Base-by-base conservation (phyloP, 129 eudicot genomes). In the Artemisia annua region DNA sequence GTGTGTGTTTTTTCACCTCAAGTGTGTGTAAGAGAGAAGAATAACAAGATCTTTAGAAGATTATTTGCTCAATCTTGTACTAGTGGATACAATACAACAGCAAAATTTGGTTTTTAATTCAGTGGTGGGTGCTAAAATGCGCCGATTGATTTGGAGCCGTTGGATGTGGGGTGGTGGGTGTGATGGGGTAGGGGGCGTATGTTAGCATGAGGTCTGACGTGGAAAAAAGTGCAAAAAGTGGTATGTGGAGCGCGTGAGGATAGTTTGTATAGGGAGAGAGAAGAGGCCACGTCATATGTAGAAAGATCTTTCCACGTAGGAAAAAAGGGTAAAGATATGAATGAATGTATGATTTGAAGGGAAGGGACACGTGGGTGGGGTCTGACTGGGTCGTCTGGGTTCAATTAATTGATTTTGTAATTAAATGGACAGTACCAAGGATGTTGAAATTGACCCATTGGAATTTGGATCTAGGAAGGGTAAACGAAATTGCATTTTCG, bases 151-250 rank as follows among this genome's bases (percentile, higher is more conserved):
- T 48, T 0, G 56, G 11, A 13, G 16, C 43, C 80, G 80, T 75
- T 69, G 74, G 67, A 67, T 65, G 9, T n/a, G 35, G n/a, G 11
- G 17, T 54, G 30, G 5, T 26, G 16, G 63, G 17, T 28, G 48
- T 30, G 0, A 4, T 30, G 3, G 48, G 60, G n/a, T 50, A 39
- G 3, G 57, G 22, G 63, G 60, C 54, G 80, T 13, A 66, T 1
- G 28, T 76, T 59, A 76, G 70, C 59, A 1, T 4, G 2, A 15
- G 2, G 12, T 16, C 52, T 58, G 80, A 76, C 80, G 75, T 76
- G 80, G 80, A 67, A 7, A 74, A 76, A 76, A 69, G 80, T 49
- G 75, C 63, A 35, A 67, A 66, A 67, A 75, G 67, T 56, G 68
- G 46, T 66, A 24, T 57, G 67, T 26, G 69, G 73, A 75, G 67